Base-by-base conservation (phyloP, 164 flowering plant genomes). In the Vitis rupestris region DNA sequence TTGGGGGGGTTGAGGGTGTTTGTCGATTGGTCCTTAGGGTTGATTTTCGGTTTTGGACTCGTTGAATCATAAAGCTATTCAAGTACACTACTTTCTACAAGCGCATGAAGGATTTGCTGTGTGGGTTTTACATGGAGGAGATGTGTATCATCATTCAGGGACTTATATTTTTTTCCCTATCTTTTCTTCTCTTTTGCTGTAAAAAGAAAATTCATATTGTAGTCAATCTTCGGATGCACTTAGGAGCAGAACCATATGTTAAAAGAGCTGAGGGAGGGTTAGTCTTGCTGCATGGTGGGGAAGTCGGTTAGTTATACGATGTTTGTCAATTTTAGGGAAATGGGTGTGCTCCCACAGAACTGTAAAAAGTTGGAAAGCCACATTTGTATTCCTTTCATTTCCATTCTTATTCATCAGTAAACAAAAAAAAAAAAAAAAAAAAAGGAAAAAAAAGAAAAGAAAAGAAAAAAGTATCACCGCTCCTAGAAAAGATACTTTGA, bases 161-260 rank as follows among this genome's bases (percentile, higher is more conserved):
- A 37, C 44, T 37, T 37, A 37, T 37, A 37, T 37, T 3, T 37
- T 37, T 37, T 37, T 37, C 44, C 44, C 7, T 0, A n/a, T n/a
- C 2, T 58, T 19, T 3, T 19, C 2, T 37, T 17, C 1, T 67
- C 13, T 49, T 59, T 47, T 16, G 17, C 10, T 68, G 31, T 68
- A 68, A 14, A 65, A 65, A 68, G 47, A 17, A 59, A 59, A 19
- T 49, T 59, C 19, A 44, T 17, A n/a, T 12, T 50, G 61, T 59
- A 59, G 3, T 37, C 61, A 10, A 27, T 53, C 7, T 13, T 13
- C 56, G n/a, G 56, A 19, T 48, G 53, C 66, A 55, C 8, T 66
- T 31, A 31, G 51, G 44, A n/a, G 15, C 15, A 19, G 53, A 10
- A 11, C 15, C 10, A 15, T 16, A 50, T 15, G 11, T 59, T 31